Base-by-base conservation (phyloP, 2,329 filamentous ascomycete genomes). In the Colletotrichum sp. region DNA sequence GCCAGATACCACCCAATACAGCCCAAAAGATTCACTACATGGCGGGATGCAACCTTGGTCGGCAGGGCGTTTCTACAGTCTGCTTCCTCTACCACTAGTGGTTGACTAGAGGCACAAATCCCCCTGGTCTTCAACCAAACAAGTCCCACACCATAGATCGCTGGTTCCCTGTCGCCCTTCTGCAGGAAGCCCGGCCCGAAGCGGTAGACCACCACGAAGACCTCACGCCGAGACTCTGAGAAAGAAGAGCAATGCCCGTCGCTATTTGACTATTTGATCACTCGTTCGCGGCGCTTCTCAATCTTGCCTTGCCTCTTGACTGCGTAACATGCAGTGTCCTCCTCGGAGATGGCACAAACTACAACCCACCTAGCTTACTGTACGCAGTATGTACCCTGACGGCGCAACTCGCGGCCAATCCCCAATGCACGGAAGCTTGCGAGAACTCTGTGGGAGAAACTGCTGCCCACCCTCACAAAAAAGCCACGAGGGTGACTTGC, bases 41-140 rank as follows among this genome's bases (percentile, higher is more conserved):
- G n/a, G 55, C 63, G 72, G 72, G 72, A 75, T 67, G 63, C 52
- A 34, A 75, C 69, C 38, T 61, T 24, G 55, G 26, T 28, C 72
- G 52, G 55, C 24, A 75, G 55, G 63, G 34, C 58, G 12, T 9
- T 58, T 71, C 66, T 68, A 28, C 48, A 68, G 66, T 28, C 26
- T 28, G n/a, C 66, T 38, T 48, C 43, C 43, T 48, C 43, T 13
- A 21, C 9, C 38, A 48, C 52, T 68, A 68, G 48, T 63, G 57
- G 67, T 38, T 18, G 24, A 43, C 36, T 21, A 61, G 21, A 48
- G 28, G 52, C 24, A n/a, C 24, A 24, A 30, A 38, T 13, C 5
- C 32, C 52, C 67, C 67, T 61, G 67, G 34, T 36, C 10, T 32
- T 55, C 36, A 10, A 52, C 57, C 24, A n/a, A 34, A 13, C 15